Conservation (phyloP, 129 eudicot genomes). For the Mikania micrantha region DNA sequence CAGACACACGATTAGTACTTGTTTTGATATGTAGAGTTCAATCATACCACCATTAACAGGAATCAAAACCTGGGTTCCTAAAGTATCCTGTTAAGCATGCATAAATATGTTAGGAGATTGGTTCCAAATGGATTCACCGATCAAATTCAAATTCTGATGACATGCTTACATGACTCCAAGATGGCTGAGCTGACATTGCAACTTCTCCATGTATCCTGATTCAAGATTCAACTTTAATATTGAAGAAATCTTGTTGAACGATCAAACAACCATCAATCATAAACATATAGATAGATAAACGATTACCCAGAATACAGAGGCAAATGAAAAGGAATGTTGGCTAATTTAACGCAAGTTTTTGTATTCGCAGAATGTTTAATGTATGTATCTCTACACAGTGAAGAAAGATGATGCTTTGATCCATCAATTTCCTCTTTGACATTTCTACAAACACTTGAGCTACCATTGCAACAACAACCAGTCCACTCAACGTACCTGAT, state of each 20-base stretch:
- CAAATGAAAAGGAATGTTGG: constrained; percentile 51
- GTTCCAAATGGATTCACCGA: background rate
- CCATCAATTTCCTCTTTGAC: constrained; percentile 37
- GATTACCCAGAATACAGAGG: constrained; percentile 72
- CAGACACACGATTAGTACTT: constrained; percentile 30
- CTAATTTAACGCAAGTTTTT: constrained; percentile 50
- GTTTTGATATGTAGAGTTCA: constrained; percentile 61
- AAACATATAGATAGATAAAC: background rate
- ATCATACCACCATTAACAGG: constrained; percentile 65
- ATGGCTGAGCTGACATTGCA: constrained; percentile 51
- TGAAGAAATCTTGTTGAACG: background rate
- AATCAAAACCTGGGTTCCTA: constrained; percentile 68
- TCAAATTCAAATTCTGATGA: background rate
- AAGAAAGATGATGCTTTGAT: constrained; percentile 16
- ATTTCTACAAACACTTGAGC: constrained; percentile 20
- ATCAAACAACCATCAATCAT: background rate
- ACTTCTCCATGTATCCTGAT: constrained; percentile 83
- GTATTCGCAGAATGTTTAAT: constrained; percentile 41
- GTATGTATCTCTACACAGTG: constrained; percentile 50
- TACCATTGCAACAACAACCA: constrained; percentile 76
- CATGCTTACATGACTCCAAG: constrained; percentile 43
- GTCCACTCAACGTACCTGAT: constrained; percentile 67
- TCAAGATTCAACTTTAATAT: background rate
- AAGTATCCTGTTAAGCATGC: constrained; percentile 34
- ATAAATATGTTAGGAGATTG: background rate